A percentile compares a stretch with the other conserved stretches of the same genome.
These are phyloP conservation scores for Huntiella decipiens DNA, from an alignment of 2,329 filamentous ascomycete genomes.

Conservation along the genomic window DNA sequence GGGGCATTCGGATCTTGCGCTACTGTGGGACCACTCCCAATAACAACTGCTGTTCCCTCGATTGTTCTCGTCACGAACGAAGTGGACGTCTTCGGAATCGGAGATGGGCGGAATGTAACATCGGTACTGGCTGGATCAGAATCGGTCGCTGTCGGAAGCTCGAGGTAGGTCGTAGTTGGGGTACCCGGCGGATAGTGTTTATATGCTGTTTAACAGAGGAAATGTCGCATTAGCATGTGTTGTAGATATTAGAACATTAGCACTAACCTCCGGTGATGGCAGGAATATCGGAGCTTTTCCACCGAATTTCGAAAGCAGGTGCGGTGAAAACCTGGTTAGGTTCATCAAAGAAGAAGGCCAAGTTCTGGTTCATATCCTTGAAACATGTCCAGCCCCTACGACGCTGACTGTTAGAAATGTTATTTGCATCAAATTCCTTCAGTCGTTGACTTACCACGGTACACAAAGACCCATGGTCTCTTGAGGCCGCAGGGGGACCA, in stretches of 20 bases:
- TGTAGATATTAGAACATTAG: neutral
- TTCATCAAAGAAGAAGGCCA: constrained; percentile 12
- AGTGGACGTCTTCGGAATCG: neutral
- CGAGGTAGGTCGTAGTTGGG: neutral
- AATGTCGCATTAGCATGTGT: neutral
- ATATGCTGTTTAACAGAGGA: too few species aligned
- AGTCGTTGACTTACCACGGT: constrained; percentile 13
- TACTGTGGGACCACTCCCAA: neutral
- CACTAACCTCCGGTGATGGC: constrained; percentile 2
- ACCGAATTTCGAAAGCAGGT: constrained; percentile 18
- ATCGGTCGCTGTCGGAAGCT: neutral
- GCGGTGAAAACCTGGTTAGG: constrained; percentile 15
- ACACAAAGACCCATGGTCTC: constrained; percentile 17
- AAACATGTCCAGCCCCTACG: constrained; percentile 8
- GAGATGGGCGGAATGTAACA: neutral
- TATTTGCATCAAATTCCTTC: neutral
- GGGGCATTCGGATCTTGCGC: neutral
- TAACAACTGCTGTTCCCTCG: neutral
- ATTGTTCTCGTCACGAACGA: neutral
- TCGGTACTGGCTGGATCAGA: neutral
- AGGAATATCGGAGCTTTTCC: constrained; percentile 14
- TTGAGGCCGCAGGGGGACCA: constrained; percentile 13
- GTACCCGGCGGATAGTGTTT: neutral
- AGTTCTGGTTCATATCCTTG: constrained; percentile 13
- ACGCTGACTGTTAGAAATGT: neutral